These are phyloP conservation scores for Ziziphus jujuba DNA, from an alignment of 306 rosid species.

Conservation along the genomic window DNA sequence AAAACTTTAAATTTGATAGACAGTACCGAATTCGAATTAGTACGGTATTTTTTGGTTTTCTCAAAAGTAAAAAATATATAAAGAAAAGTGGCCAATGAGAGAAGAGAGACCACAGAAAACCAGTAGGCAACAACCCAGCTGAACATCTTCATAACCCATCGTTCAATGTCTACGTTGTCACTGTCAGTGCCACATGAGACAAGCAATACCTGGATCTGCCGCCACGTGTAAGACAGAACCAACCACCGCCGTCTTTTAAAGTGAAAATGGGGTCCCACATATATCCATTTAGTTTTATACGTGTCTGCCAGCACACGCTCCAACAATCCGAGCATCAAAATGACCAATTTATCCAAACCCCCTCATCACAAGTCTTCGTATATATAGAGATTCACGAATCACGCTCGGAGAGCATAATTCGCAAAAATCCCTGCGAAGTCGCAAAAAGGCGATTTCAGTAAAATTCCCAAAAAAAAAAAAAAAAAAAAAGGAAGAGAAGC, in stretches of 20 bases:
- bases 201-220: slow-evolving; percentile 9
- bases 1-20: no score
- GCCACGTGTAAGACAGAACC: slow-evolving; percentile 29
- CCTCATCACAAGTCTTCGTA: no score
- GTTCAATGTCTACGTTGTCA: slow-evolving; percentile 8
- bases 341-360: slow-evolving; percentile 13
- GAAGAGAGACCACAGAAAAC: not conserved
- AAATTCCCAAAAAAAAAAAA: no score
- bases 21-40: no score
- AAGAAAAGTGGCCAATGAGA: not conserved
- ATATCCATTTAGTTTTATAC: slow-evolving; percentile 36
- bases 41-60: no score
- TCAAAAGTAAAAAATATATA: no score
- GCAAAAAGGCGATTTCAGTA: not conserved
- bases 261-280: slow-evolving; percentile 26
- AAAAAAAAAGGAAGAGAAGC: no score
- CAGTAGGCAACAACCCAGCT: not conserved
- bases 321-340: not conserved
- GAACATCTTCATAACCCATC: not conserved
- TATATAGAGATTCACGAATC: no score
- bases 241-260: slow-evolving; percentile 33
- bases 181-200: not conserved
- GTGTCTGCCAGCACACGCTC: slow-evolving; percentile 39
- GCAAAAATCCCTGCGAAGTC: no score
- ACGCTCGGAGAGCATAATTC: not conserved